These are phyloP conservation scores for Boletus sensibilis DNA, from an alignment of 768 basidiomycete species.

Conservation along the genomic window DNA sequence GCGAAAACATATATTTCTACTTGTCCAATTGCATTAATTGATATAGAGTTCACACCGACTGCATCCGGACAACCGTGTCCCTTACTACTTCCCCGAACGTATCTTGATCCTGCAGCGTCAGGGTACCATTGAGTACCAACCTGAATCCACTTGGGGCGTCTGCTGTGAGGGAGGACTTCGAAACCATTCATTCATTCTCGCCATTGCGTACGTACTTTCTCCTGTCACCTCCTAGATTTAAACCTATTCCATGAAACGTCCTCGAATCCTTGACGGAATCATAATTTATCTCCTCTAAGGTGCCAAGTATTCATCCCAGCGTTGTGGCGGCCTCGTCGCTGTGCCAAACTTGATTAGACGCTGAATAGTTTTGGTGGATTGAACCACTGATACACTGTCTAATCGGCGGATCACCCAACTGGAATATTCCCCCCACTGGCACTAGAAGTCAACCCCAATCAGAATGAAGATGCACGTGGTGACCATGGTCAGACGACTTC, in stretches of 20 bases:
- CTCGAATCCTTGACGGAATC: background rate
- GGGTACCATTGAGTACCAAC: too few relatives aligned
- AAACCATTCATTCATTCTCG: too few relatives aligned
- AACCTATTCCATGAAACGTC: background rate
- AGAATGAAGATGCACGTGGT: background rate
- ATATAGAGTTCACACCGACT: too few relatives aligned
- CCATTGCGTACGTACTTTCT: background rate
- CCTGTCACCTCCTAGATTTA: background rate
- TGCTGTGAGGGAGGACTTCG: too few relatives aligned
- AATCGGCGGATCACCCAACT: background rate
- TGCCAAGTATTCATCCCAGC: background rate
- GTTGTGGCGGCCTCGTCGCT: background rate
- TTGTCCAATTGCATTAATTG: too few relatives aligned
- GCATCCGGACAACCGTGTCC: too few relatives aligned
- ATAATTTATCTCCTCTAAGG: background rate
- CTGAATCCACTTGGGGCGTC: too few relatives aligned
- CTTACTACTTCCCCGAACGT: too few relatives aligned
- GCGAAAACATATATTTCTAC: too few relatives aligned
- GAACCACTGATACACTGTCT: background rate
- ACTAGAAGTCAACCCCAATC: background rate
- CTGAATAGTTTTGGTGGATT: background rate
- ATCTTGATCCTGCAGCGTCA: too few relatives aligned
- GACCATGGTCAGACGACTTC: constrained; percentile 16
- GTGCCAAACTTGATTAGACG: background rate
- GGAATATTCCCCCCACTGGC: background rate